Evolutionary conservation across 768 basidiomycete genomes (phyloP).

Genomic region (Inosperma sp.): DNA sequence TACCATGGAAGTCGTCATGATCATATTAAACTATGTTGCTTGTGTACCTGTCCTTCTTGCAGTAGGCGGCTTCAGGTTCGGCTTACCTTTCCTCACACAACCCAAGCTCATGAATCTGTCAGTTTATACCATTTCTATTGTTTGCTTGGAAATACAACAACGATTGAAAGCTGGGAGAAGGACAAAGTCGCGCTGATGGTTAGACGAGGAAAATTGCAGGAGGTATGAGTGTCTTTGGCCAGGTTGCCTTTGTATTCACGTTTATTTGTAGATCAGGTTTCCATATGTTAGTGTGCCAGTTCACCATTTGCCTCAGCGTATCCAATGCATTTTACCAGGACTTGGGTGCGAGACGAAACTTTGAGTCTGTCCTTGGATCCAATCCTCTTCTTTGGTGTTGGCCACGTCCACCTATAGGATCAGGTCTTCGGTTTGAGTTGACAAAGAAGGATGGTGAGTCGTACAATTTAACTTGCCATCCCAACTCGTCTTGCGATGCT

Average conservation of each 20-base stretch:
- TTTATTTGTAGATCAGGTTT: constrained; percentile 64
- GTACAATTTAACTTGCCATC: constrained; percentile 36
- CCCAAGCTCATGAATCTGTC: no score
- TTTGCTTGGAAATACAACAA: constrained; percentile 78
- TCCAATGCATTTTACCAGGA: constrained; percentile 49
- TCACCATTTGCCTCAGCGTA: not conserved
- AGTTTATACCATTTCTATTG: constrained; percentile 86
- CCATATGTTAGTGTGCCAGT: constrained; percentile 66
- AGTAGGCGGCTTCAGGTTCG: constrained; percentile 88
- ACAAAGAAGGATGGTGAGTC: constrained; percentile 73
- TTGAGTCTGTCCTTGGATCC: constrained; percentile 70
- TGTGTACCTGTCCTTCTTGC: constrained; percentile 82
- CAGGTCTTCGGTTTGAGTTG: constrained; percentile 74
- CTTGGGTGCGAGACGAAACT: constrained; percentile 68
- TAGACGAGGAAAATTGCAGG: constrained; percentile 77
- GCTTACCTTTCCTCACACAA: no score
- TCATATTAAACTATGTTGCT: constrained; percentile 82
- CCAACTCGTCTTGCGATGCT: constrained; percentile 5
- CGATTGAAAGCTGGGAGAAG: constrained; percentile 98
- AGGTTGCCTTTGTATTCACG: not conserved
- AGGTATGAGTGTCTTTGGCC: constrained; percentile 39
- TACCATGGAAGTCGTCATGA: constrained; percentile 66
- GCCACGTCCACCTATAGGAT: constrained; percentile 62
- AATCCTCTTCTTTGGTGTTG: constrained; percentile 82
- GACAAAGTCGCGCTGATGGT: constrained; percentile 87